Base-by-base conservation (phyloP, 352 stramenopile species). In the Globisporangium irregulare region DNA sequence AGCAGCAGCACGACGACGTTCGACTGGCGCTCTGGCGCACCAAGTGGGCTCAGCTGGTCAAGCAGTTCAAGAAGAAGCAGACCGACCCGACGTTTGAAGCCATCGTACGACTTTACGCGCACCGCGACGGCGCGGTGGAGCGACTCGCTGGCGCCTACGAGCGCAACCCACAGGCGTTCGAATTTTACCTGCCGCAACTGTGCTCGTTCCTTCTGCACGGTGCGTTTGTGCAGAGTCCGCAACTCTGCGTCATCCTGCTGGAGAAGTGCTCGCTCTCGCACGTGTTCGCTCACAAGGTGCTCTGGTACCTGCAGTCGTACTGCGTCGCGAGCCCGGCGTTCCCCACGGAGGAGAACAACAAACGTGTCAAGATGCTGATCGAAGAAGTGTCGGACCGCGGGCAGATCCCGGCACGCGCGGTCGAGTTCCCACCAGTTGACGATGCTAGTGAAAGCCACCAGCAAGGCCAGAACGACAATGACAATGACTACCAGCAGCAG, bases 101-200 rank as follows among this genome's bases (percentile, higher is more conserved):
- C 18, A 87, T 95, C 38, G 82, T 95, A 68, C 80, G 84, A n/a
- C 79, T 95, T 14, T 95, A 91, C 67, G 87, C 87, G 3, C 87
- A 95, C 62, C 86, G 89, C 43, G 85, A 92, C 53, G 73, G 74
- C 46, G 87, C 85, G 0, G 78, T 92, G 27, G 78, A 90, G 61
- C 75, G 76, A 1, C 64, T 95, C 48, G 73, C 66, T 0, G 53
- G 76, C 54, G 81, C 81, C 20, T 89, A 83, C 51, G 81, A 91
- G 29, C 77, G 73, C 50, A 74, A 90, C 50, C 83, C 81, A 51
- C 64, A 71, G 36, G 85, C 82, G 64, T 95, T 95, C 60, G 87
- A 92, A 72, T 95, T 95, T 55, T 95, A 95, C 67, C 66, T 94
- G 55, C 87, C 87, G 56, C 87, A 95, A 68, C 71, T 95, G 29